phyloP scores from a whole-genome alignment of 768 basidiomycete species.

The Paxillus ammoniavirescens region DNA sequence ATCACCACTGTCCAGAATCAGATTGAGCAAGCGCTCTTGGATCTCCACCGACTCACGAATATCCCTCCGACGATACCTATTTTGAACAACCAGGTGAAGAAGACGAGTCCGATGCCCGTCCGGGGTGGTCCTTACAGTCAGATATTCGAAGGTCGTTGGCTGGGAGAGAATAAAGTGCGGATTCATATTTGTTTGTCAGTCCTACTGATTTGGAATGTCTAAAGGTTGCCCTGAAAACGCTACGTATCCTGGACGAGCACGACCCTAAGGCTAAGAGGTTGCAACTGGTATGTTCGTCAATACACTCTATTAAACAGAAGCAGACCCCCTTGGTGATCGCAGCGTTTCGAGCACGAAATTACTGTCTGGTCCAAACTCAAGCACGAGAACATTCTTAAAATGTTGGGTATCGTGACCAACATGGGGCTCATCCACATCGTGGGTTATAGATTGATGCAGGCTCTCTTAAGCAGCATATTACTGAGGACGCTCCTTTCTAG shows the following conservation, averaged over 20 bases:
- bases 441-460: not conserved
- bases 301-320: not conserved
- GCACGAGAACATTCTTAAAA: conserved; percentile 44
- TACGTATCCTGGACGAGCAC: conserved; percentile 45
- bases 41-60: conserved; percentile 49
- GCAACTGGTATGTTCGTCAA: conserved; percentile 14
- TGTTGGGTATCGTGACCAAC: conserved; percentile 57
- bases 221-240: conserved; percentile 57
- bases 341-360: conserved; percentile 61
- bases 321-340: not conserved
- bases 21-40: conserved; percentile 44
- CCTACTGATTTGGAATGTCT: not conserved
- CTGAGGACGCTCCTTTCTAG: conserved; percentile 26
- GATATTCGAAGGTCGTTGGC: conserved; percentile 54
- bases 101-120: conserved; percentile 33
- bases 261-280: conserved; percentile 45
- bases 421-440: conserved; percentile 53
- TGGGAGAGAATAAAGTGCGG: conserved; percentile 49
- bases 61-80: conserved; percentile 52
- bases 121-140: conserved; percentile 56
- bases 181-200: not conserved
- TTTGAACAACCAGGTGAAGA: conserved; percentile 52
- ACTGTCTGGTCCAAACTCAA: conserved; percentile 50
- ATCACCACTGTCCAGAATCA: conserved; percentile 32
- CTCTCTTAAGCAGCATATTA: not conserved